Evolutionary conservation across 805 yeast genomes (phyloP), one percentile per base, ranked within the genome.

Genomic region (Myxozyma monticola): DNA sequence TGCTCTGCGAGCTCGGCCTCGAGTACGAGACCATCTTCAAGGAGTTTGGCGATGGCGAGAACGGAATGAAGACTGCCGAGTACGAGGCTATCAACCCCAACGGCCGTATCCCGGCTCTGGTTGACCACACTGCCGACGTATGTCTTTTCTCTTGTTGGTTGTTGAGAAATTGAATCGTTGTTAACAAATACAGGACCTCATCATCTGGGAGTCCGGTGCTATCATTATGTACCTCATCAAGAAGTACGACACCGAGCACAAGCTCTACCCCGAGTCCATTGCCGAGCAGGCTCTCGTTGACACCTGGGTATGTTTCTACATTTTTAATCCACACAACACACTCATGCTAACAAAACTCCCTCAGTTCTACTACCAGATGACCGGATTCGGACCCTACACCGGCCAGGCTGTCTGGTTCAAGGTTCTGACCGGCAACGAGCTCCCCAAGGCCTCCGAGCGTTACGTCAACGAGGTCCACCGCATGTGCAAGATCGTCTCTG

Each of bases 161-260:
- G n/a, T n/a, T n/a, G n/a, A n/a, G n/a, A n/a, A n/a, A n/a, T n/a
- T n/a, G n/a, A n/a, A n/a, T n/a, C n/a, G n/a, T n/a, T n/a, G n/a
- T n/a, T n/a, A n/a, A n/a, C n/a, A n/a, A n/a, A n/a, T 14, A 14
- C 22, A 49, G 54, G 60, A 57, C 30, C 42, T 48, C 25, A 31
- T 90, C 3, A 76, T 87, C 25, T 87, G 95, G 95, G 96, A 87
- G 68, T 82, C 88, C 0, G 96, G 95, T 4, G 87, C 95, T n/a
- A 86, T 87, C 35, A 83, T 86, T 51, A 70, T 85, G 41, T 88
- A 87, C 66, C 69, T 87, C 54, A 89, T 84, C 8, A 80, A 84
- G 57, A 84, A 82, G 64, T 56, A 44, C 54, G 60, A 57, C 43
- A 30, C 39, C 38, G 89, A 85, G 85, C 59, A 54, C 57, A 51